Evolutionary conservation across 148 eudicot genomes (phyloP).

Genomic region (Vaccinium myrtillus): DNA sequence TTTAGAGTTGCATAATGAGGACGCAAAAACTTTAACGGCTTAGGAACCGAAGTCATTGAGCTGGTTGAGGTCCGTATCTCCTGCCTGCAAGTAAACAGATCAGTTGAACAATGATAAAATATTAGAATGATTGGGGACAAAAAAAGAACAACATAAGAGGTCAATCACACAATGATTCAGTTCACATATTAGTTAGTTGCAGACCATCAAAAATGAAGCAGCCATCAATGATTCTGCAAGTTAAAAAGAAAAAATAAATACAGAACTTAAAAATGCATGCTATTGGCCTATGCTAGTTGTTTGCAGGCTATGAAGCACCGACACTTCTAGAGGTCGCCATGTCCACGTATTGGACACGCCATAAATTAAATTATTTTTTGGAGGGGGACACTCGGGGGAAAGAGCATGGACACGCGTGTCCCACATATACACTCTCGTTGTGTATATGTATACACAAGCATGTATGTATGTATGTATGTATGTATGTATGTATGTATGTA

Average conservation of each 20-base stretch:
- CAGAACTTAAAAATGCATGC: background rate
- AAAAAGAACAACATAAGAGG: background rate
- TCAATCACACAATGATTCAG: background rate
- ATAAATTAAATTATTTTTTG: no score
- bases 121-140: no score
- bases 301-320: background rate
- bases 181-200: background rate
- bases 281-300: background rate
- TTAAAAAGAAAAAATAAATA: background rate
- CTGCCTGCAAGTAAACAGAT: slow-evolving; percentile 45
- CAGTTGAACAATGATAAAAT: no score
- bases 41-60: slow-evolving; percentile 98
- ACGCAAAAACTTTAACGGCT: slow-evolving; percentile 90
- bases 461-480: no score
- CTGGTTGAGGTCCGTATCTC: slow-evolving; percentile 92
- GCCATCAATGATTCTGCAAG: background rate
- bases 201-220: background rate
- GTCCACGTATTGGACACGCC: no score
- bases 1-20: slow-evolving; percentile 93
- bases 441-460: no score
- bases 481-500: no score
- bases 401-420: no score
- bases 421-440: no score
- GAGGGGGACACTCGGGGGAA: no score
- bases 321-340: no score